Evolutionary conservation across 2,329 filamentous ascomycete species (phyloP), one percentile per base, ranked within the genome.

Genomic region (Hypomyces rosellus): DNA sequence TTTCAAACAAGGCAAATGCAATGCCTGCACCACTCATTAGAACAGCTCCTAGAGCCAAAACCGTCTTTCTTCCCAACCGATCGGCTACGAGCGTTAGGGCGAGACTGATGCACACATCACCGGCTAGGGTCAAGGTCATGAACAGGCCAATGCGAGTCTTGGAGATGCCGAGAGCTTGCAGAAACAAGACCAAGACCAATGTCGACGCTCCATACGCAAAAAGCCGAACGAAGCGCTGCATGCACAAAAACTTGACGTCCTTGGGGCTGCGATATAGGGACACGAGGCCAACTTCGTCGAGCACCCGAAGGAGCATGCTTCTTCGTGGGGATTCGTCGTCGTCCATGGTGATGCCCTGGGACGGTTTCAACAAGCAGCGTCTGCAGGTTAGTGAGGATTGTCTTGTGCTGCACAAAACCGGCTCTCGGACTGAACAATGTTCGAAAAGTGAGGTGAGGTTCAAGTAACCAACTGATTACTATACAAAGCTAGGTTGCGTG

Each of bases 71-170:
- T 3, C 82, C 82, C 46, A 82, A 58, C 0, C 67, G 68, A 64
- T 85, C 82, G 22, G 82, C 79, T 53, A 82, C 69, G 5, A 81
- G 59, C 0, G 81, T 82, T 43, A 85, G 69, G 18, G 79, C 36
- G 51, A 84, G 75, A 58, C 80, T 83, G 54, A 85, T 76, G 39
- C 71, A 59, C 4, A 78, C 73, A 62, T 85, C 82, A 22, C 82
- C 82, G 13, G 73, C 67, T 14, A 85, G 65, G 0, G 82, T 86
- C 54, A 84, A 61, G 0, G 80, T 84, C 81, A 85, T 85, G 66
- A 85, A 85, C 1, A 84, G 65, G 3, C 82, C 82, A 52, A 81
- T 78, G 33, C 67, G 67, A 0, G 73, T 68, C 51, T 80, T 71
- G 1, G 77, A 72, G 39, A 77, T 70, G 8, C 65, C 70, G 1